phyloP scores from a whole-genome alignment of 495 filamentous ascomycete species.

The Astrothelium subdiscretum region DNA sequence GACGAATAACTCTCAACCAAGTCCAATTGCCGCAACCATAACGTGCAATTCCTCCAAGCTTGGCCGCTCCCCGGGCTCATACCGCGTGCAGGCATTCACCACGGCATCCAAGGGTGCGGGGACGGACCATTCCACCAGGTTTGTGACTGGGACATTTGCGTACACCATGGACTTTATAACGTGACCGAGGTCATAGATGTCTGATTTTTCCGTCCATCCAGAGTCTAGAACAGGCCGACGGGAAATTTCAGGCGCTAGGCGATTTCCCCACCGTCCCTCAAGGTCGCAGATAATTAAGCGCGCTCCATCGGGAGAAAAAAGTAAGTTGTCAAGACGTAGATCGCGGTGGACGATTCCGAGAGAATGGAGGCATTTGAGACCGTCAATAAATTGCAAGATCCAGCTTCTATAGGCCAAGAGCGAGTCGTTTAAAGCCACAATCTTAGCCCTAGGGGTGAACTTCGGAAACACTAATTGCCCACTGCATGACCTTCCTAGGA shows the following conservation, averaged over 20 bases:
- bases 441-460: background rate
- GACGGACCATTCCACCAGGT: conserved; percentile 15
- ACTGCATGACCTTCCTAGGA: conserved; percentile 17
- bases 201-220: conserved; percentile 14
- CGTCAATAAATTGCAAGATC: conserved; percentile 15
- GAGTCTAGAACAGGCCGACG: conserved; percentile 6
- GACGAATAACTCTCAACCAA: background rate
- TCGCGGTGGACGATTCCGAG: conserved; percentile 24
- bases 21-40: background rate
- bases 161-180: conserved; percentile 16
- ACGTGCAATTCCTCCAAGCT: conserved; percentile 9
- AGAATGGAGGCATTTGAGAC: conserved; percentile 17
- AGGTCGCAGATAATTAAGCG: conserved; percentile 21
- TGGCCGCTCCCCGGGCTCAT: conserved; percentile 12
- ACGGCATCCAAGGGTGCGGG: conserved; percentile 14
- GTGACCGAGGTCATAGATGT: conserved; percentile 19
- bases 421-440: conserved; percentile 2
- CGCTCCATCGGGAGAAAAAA: conserved; percentile 16
- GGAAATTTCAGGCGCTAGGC: conserved; percentile 10
- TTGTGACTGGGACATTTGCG: conserved; percentile 13
- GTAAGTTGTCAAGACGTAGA: conserved; percentile 20
- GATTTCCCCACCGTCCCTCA: conserved; percentile 23
- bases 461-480: conserved; percentile 23
- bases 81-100: conserved; percentile 15
- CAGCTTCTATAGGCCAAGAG: conserved; percentile 11